Percentiles rank a stretch among this genome's conserved stretches.
phyloP scores from a whole-genome alignment of 2,329 filamentous ascomycete genomes.

The Phoma sp. region DNA sequence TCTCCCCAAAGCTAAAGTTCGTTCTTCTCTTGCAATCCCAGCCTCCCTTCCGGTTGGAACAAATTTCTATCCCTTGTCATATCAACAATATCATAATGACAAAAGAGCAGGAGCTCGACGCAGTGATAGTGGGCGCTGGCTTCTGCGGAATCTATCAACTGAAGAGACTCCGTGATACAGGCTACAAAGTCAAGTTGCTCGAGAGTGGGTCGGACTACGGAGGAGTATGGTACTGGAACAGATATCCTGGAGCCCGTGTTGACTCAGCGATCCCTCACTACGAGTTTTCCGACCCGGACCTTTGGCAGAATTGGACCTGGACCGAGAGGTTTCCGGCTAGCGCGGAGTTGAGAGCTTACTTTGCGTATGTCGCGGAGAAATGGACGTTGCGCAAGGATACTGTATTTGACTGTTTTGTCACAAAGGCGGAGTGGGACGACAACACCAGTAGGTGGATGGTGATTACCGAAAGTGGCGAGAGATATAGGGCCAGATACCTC shows the following conservation, averaged over 20 bases:
- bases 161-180: conserved; percentile 32
- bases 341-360: conserved; percentile 30
- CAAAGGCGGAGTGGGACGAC: no score
- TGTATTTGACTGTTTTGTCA: no score
- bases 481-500: no score
- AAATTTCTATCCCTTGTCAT: no score
- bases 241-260: conserved; percentile 40
- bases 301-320: conserved; percentile 31
- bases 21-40: no score
- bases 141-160: conserved; percentile 41
- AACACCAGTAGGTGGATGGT: no score
- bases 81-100: background rate
- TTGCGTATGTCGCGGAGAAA: conserved; percentile 26
- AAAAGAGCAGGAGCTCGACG: conserved; percentile 25
- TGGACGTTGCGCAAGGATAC: conserved; percentile 33
- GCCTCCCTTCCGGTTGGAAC: no score
- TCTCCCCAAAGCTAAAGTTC: no score
- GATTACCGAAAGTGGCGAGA: no score
- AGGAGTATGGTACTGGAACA: conserved; percentile 40
- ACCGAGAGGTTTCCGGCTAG: conserved; percentile 30
- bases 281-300: conserved; percentile 29
- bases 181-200: conserved; percentile 31
- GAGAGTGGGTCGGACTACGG: conserved; percentile 29
- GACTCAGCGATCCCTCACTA: conserved; percentile 32
- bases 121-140: conserved; percentile 37